A percentile compares a stretch with the other conserved stretches of the same genome.
Evolutionary conservation across 2,329 filamentous ascomycete species (phyloP).

Genomic region (Paecilomyces variotii): DNA sequence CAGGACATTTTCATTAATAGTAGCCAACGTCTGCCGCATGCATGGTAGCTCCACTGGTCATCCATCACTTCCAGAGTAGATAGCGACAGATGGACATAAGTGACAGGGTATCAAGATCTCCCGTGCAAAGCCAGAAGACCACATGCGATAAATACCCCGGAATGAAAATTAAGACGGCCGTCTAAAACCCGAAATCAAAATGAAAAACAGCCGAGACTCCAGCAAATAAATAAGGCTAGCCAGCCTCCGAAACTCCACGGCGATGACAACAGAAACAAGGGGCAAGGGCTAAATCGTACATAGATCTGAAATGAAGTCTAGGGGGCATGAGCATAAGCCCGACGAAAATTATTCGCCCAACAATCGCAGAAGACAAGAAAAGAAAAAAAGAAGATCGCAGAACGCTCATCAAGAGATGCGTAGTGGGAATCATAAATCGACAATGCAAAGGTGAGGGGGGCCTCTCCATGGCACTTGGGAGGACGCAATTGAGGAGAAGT

Average conservation of each 20-base stretch:
- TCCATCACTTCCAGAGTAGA: background rate
- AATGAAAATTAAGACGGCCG: background rate
- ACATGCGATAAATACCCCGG: background rate
- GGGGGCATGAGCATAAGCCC: background rate
- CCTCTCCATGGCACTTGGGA: background rate
- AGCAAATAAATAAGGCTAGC: background rate
- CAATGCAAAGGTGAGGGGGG: background rate
- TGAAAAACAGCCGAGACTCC: background rate
- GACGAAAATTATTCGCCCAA: background rate
- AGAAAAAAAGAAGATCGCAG: background rate
- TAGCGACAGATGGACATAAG: background rate
- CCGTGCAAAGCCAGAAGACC: background rate
- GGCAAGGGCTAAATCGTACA: constrained; percentile 2
- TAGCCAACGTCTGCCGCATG: background rate
- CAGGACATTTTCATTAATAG: background rate
- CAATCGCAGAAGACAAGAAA: background rate
- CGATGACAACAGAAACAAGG: constrained; percentile 1
- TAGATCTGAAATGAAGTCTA: background rate
- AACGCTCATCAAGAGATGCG: background rate
- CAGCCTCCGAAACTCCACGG: constrained; percentile 2
- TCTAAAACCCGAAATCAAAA: background rate
- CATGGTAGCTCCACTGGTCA: background rate
- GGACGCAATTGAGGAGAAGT: background rate
- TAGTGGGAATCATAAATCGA: background rate
- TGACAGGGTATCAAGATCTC: background rate